Percentiles rank a stretch among this genome's conserved stretches.
Evolutionary conservation across 2,329 filamentous ascomycete species (phyloP).

Genomic region (Pestalotiopsis fici): DNA sequence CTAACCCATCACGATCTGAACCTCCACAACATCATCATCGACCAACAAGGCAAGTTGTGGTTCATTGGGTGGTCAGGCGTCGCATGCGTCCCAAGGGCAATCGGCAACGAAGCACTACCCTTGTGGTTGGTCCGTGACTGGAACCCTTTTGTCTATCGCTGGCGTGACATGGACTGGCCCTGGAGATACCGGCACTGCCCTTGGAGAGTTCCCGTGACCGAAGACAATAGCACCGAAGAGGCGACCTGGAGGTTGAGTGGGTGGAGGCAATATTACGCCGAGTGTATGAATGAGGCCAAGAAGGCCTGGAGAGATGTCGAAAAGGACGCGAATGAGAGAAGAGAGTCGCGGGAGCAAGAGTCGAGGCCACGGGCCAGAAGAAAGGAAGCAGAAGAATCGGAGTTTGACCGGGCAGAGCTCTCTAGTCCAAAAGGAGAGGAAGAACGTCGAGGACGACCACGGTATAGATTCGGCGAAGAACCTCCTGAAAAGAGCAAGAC

Average conservation of each 20-base stretch:
- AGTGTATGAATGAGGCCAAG: conserved; percentile 15
- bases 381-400: background rate
- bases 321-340: background rate
- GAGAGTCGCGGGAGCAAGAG: background rate
- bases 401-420: background rate
- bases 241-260: conserved; percentile 22
- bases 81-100: conserved; percentile 18
- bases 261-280: conserved; percentile 20
- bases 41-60: conserved; percentile 17
- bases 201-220: conserved; percentile 1
- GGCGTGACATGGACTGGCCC: conserved; percentile 12
- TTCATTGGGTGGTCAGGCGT: conserved; percentile 27
- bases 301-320: background rate
- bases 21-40: conserved; percentile 24
- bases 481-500: background rate
- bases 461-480: background rate
- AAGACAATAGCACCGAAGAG: background rate
- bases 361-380: too few relatives aligned
- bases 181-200: background rate
- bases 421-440: background rate
- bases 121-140: conserved; percentile 26
- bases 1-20: conserved; percentile 23
- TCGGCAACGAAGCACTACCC: conserved; percentile 24
- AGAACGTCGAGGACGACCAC: background rate
- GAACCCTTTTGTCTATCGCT: conserved; percentile 22